Base-by-base conservation (phyloP, 768 basidiomycete species). In the Leccinum variicolor region DNA sequence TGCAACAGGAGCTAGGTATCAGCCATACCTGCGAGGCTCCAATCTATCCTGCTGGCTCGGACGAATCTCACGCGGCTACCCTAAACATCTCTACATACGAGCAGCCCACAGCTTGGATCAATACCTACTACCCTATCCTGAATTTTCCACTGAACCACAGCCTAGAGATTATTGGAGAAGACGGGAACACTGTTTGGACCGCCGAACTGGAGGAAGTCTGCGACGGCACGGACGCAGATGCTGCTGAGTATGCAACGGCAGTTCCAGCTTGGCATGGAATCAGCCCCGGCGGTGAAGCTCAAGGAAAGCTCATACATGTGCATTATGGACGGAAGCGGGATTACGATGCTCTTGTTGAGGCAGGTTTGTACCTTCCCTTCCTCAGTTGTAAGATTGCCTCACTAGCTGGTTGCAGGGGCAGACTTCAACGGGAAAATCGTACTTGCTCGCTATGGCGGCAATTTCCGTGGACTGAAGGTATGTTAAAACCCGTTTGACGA, bases 401-500 rank as follows among this genome's bases (percentile, higher is more conserved):
- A 66, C 17, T 6, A n/a, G 19, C 29, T 52, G 29, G 29, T 53
- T 49, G 13, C 59, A 80, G 90, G 87, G 19, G 79, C 73, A 19
- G 78, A 94, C 65, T 76, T 96, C 55, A 86, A 80, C 0, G 92
- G 86, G 36, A 89, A 87, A 63, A 85, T 97, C 55, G 88, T 89
- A 21, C 75, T 98, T 41, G 80, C 82, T 26, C 86, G 92, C 45
- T 92, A 94, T 68, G 90, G 88, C 2, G 75, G 73, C 5, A 80
- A 84, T 58, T 94, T 92, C 77, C 86, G 96, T 65, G 96, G 96
- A n/a, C 76, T 98, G 13, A 98, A 95, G 82, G 87, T 89, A 47
- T 46, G 59, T 57, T n/a, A 14, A 31, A 31, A 39, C 49, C 62
- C 5, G 56, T 9, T 66, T 63, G 31, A 36, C 13, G 6, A 31